Evolutionary conservation across 1,284 basidiomycete species (phyloP).

Genomic region (Entoloma clypeatum): DNA sequence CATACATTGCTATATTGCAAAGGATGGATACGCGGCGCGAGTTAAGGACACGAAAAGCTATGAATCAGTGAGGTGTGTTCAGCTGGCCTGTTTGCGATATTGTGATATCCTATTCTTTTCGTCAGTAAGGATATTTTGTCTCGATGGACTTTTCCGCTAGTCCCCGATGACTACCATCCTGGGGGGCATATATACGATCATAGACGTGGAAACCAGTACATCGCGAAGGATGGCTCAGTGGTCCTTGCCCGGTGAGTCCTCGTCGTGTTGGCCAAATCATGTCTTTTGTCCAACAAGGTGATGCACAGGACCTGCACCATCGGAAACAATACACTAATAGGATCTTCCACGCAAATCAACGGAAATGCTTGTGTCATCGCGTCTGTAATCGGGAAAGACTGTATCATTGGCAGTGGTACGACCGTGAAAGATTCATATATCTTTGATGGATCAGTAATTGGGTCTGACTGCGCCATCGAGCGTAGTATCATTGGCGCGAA

Average conservation of each 20-base stretch:
- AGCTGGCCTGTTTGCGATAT: background rate
- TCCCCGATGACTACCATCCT: slow-evolving; percentile 91
- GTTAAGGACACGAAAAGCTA: slow-evolving; percentile 89
- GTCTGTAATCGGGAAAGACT: slow-evolving; percentile 76
- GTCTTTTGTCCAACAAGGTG: background rate
- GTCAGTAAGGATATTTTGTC: slow-evolving; percentile 85
- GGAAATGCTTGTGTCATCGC: slow-evolving; percentile 61
- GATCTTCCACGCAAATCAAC: slow-evolving; percentile 60
- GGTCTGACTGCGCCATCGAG: slow-evolving; percentile 71
- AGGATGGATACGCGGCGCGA: slow-evolving; percentile 84
- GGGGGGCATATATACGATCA: slow-evolving; percentile 80
- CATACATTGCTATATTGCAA: slow-evolving; percentile 85
- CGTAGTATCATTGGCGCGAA: slow-evolving; percentile 78
- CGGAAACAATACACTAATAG: slow-evolving; percentile 80
- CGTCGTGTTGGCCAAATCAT: too few relatives aligned
- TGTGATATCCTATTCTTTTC: slow-evolving; percentile 6
- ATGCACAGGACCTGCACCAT: slow-evolving; percentile 70
- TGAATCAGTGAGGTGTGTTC: slow-evolving; percentile 72
- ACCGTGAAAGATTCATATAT: slow-evolving; percentile 75
- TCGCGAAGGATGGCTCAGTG: slow-evolving; percentile 73
- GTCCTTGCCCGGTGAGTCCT: slow-evolving; percentile 64
- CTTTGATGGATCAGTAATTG: slow-evolving; percentile 77
- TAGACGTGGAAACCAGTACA: slow-evolving; percentile 81
- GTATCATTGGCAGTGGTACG: slow-evolving; percentile 62
- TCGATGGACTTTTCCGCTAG: slow-evolving; percentile 92